A percentile compares a stretch with the other conserved stretches of the same genome.
These are phyloP conservation scores for Bertia moriformis DNA, from an alignment of 2,329 filamentous ascomycete species.

Conservation along the genomic window DNA sequence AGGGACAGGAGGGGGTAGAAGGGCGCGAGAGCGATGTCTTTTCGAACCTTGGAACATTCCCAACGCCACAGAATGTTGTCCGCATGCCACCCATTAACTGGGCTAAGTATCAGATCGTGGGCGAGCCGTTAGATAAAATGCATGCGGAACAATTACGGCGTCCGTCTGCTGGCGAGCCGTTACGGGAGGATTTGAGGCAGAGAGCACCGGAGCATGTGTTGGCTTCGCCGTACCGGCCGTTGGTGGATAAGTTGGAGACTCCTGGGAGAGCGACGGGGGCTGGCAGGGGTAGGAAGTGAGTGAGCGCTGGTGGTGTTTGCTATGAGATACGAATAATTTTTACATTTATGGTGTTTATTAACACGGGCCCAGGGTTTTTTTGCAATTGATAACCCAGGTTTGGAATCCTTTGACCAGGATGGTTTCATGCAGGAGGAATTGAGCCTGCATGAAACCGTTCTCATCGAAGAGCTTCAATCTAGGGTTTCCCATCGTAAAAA, in stretches of 20 bases:
- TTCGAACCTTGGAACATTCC: not conserved
- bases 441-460: too few species aligned
- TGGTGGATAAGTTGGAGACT: not conserved
- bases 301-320: too few species aligned
- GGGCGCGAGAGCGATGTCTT: not conserved
- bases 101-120: not conserved
- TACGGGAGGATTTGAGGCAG: not conserved
- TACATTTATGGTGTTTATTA: too few species aligned
- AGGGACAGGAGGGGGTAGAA: too few species aligned
- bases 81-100: conserved; percentile 1
- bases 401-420: too few species aligned
- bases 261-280: not conserved
- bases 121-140: not conserved
- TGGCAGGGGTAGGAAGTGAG: not conserved
- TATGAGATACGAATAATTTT: too few species aligned
- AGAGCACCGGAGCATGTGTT: not conserved
- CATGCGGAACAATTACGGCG: not conserved
- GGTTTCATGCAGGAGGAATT: too few species aligned
- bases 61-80: not conserved
- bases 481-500: too few species aligned
- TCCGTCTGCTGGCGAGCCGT: not conserved
- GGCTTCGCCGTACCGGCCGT: not conserved
- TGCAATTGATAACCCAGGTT: too few species aligned
- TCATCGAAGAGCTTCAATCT: too few species aligned
- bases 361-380: too few species aligned